Evolutionary conservation across 2,329 filamentous ascomycete species (phyloP), one percentile per base, ranked within the genome.

Genomic region (Neoarthrinium moseri): DNA sequence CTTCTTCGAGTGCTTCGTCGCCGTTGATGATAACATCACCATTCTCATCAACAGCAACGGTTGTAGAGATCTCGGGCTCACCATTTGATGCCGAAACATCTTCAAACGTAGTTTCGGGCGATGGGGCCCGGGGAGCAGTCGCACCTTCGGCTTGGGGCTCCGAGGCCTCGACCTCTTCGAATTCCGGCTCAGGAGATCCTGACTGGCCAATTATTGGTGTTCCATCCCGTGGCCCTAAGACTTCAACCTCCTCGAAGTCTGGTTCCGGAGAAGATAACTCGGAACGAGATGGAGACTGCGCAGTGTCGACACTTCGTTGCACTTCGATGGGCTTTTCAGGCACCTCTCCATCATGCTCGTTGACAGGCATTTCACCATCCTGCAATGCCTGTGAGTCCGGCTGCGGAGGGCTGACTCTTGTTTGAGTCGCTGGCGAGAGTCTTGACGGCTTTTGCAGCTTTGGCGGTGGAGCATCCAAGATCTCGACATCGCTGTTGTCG

Each of bases 1-100:
- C 81, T 51, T 88, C 60, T 24, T 55, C 53, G 12, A 55, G n/a
- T n/a, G n/a, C 84, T 15, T 91, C 87, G 30, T 88, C 83, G 13
- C 78, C 74, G 12, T 72, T 73, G 23, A 70, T 70, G 1, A 69
- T 56, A 6, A 72, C 65, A 30, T 74, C 69, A 13, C 71, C 67
- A 24, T 68, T 63, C 6, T 53, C 51, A 27, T 58, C 56, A 4
- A 56, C 37, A 4, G 33, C 13, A 11, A 51, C 36, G 4, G 56
- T 46, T 3, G 52, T 18, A n/a, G 53, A 39, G 12, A 44, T 26
- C 8, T 38, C 29, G 15, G 44, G 45, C 8, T 45, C 15, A 18
- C 45, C 45, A 36, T 53, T 48, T 23, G 50, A 38, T 35, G 52
- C 43, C 15, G 47, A 36, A 36, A 58, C 47, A 17, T 63, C 52